Conservation (phyloP, 2,329 filamentous ascomycete species). For the Neofusicoccum sp. region DNA sequence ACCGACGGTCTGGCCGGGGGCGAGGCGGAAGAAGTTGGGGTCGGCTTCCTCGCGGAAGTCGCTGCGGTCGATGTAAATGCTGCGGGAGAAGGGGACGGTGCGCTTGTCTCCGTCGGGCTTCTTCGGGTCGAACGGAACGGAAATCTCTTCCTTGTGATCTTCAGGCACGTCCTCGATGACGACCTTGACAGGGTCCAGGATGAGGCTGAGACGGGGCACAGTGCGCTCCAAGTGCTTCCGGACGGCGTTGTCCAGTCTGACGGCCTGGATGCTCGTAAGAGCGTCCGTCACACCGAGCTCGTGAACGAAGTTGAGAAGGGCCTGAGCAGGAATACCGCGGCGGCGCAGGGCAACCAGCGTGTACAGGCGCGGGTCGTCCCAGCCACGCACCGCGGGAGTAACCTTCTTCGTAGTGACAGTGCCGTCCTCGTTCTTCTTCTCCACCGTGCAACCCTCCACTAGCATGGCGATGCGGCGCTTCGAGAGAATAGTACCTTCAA, state of each 20-base stretch:
- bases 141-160: constrained; percentile 65
- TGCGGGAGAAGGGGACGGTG: constrained; percentile 69
- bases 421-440: constrained; percentile 48
- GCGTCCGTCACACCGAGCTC: constrained; percentile 89
- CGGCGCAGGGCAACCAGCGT: constrained; percentile 83
- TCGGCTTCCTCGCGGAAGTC: constrained; percentile 76
- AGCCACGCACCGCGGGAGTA: constrained; percentile 69
- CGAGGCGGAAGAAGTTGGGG: constrained; percentile 76
- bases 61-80: constrained; percentile 79
- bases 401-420: constrained; percentile 42
- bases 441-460: constrained; percentile 63
- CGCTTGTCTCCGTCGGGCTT: constrained; percentile 68
- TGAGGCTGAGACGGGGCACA: constrained; percentile 85
- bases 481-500: constrained; percentile 82
- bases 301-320: constrained; percentile 85
- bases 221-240: constrained; percentile 85
- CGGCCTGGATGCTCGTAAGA: constrained; percentile 75
- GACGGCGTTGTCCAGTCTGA: constrained; percentile 82
- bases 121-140: constrained; percentile 81
- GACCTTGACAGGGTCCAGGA: constrained; percentile 82
- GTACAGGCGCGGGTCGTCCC: constrained; percentile 90
- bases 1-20: constrained; percentile 73
- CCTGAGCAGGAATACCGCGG: constrained; percentile 83
- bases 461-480: constrained; percentile 83
- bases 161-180: constrained; percentile 80